A percentile compares a stretch with the other conserved stretches of the same genome.
phyloP scores from a whole-genome alignment of 345 rosid genomes.

The Rhodamnia rubescens region DNA sequence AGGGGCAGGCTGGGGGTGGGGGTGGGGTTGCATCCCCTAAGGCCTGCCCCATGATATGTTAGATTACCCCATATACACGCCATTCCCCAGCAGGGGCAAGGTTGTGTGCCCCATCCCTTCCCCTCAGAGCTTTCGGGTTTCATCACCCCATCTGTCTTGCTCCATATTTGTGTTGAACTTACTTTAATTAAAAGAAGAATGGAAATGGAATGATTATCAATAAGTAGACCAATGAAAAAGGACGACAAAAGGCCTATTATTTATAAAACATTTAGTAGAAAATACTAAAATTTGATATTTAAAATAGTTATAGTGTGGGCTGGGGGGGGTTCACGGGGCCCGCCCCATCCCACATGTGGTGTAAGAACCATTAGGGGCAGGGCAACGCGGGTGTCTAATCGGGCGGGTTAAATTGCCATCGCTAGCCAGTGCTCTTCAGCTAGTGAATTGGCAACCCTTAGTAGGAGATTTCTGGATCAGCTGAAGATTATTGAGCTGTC shows the following conservation, averaged over 20 bases:
- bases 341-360: background rate
- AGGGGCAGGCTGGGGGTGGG: background rate
- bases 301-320: background rate
- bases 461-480: background rate
- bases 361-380: background rate
- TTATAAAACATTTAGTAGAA: background rate
- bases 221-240: background rate
- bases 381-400: background rate
- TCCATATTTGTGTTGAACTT: background rate
- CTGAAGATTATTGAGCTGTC: background rate
- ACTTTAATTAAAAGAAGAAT: background rate
- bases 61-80: background rate
- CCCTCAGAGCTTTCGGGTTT: background rate
- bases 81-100: background rate
- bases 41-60: background rate
- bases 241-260: background rate
- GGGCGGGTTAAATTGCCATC: background rate
- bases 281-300: background rate
- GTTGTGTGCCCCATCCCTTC: background rate
- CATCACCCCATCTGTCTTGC: background rate
- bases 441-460: background rate
- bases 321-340: background rate
- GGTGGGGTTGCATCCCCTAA: background rate
- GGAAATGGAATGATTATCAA: background rate
- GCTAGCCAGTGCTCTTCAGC: background rate